Conservation (phyloP, 2,329 filamentous ascomycete species). For the Hypoxylon sp. region DNA sequence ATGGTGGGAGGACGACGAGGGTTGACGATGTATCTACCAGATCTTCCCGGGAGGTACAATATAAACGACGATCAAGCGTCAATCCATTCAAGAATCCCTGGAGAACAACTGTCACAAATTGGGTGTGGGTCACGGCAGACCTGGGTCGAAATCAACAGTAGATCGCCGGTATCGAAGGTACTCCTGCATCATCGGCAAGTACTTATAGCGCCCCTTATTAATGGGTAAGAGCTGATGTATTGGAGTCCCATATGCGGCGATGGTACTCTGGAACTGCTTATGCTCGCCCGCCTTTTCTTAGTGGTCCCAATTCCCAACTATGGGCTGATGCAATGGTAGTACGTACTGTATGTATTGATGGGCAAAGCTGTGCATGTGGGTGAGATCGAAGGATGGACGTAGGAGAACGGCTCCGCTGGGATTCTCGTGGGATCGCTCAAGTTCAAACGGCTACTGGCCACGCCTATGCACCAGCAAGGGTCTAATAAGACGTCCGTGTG, state of each 20-base stretch:
- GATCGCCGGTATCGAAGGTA: constrained; percentile 55
- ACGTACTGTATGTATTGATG: constrained; percentile 43
- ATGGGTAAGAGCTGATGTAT: constrained; percentile 54
- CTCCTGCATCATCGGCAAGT: constrained; percentile 54
- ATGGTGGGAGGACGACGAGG: constrained; percentile 56
- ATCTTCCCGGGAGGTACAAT: constrained; percentile 62
- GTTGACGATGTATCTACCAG: constrained; percentile 61
- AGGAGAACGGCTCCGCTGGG: constrained; percentile 52
- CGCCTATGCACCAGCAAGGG: constrained; percentile 44
- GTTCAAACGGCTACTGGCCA: constrained; percentile 56
- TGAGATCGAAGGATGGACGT: constrained; percentile 51
- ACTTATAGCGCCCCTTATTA: constrained; percentile 60
- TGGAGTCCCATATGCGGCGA: constrained; percentile 56
- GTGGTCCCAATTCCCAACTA: constrained; percentile 47
- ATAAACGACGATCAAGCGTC: constrained; percentile 64
- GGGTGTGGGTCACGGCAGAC: constrained; percentile 63
- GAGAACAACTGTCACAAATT: constrained; percentile 68
- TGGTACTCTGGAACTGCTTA: constrained; percentile 47
- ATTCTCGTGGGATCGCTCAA: constrained; percentile 55
- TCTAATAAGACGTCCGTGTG: constrained; percentile 46
- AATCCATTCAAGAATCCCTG: constrained; percentile 65
- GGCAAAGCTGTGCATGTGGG: constrained; percentile 48
- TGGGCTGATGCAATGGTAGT: constrained; percentile 44
- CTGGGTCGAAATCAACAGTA: constrained; percentile 58
- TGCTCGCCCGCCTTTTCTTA: constrained; percentile 47